These are phyloP conservation scores for Leccinum arenicola DNA, from an alignment of 768 basidiomycete genomes.

Conservation along the genomic window DNA sequence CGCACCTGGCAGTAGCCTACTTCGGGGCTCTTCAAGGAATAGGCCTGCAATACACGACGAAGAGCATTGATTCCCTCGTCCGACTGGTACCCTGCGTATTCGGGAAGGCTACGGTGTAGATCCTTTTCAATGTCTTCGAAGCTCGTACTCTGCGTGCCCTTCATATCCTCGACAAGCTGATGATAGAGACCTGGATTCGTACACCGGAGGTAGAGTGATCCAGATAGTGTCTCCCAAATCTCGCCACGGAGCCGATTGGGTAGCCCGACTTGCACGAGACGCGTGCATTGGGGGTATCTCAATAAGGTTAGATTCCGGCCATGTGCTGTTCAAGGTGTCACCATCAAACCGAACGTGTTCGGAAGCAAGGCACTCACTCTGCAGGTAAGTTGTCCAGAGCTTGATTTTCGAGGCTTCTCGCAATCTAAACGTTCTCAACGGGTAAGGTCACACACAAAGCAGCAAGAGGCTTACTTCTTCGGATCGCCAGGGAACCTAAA, in stretches of 20 bases:
- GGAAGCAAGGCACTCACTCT: conserved; percentile 43
- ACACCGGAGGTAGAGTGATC: conserved; percentile 88
- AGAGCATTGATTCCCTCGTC: conserved; percentile 83
- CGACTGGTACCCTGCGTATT: conserved; percentile 94
- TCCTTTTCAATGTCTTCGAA: conserved; percentile 99
- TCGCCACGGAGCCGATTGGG: too few relatives aligned
- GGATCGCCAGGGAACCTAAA: conserved; percentile 93
- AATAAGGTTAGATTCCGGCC: conserved; percentile 94
- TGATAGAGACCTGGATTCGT: conserved; percentile 82
- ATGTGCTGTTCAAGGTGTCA: conserved; percentile 52
- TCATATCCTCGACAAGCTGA: conserved; percentile 69
- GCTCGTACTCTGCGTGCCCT: conserved; percentile 77
- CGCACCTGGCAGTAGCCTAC: conserved; percentile 90
- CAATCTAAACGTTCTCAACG: conserved; percentile 46
- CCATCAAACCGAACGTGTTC: conserved; percentile 5
- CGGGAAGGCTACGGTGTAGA: conserved; percentile 90
- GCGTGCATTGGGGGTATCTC: conserved; percentile 83
- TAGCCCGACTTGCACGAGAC: too few relatives aligned
- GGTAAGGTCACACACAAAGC: not conserved
- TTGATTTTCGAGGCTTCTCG: conserved; percentile 94
- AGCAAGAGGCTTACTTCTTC: conserved; percentile 62
- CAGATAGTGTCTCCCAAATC: conserved; percentile 49
- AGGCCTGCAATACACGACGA: conserved; percentile 89
- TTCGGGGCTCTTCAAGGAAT: conserved; percentile 93
- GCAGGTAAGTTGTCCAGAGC: conserved; percentile 88